Evolutionary conservation across 1,284 basidiomycete species (phyloP).

Genomic region (Cryptococcus deneoformans): DNA sequence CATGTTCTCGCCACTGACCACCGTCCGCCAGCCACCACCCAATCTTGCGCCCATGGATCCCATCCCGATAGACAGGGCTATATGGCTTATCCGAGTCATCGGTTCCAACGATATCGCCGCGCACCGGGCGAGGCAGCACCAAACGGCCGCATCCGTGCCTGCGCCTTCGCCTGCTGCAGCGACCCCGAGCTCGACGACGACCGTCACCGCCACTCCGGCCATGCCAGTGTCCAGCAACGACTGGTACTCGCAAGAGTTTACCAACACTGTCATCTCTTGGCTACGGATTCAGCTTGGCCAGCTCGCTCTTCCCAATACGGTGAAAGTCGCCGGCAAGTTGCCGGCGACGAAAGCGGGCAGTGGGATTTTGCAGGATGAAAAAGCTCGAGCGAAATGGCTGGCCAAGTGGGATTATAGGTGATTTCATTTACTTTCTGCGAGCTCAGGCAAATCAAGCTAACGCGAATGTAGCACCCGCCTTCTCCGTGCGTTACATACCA

Average conservation of each 20-base stretch:
- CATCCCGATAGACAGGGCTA: slow-evolving; percentile 79
- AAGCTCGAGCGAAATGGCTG: slow-evolving; percentile 29
- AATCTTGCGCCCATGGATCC: slow-evolving; percentile 52
- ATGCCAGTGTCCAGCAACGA: slow-evolving; percentile 61
- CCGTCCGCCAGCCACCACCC: slow-evolving; percentile 5
- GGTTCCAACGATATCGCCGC: slow-evolving; percentile 91
- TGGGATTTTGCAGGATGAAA: slow-evolving; percentile 51
- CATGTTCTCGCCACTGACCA: slow-evolving; percentile 56
- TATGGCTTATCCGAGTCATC: slow-evolving; percentile 93
- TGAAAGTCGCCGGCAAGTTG: slow-evolving; percentile 61
- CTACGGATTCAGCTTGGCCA: slow-evolving; percentile 85
- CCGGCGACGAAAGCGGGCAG: slow-evolving; percentile 35
- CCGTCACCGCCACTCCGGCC: slow-evolving; percentile 33
- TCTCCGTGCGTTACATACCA: slow-evolving; percentile 71
- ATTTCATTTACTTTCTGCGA: slow-evolving; percentile 1
- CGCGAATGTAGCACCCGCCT: slow-evolving; percentile 61
- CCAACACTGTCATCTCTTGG: slow-evolving; percentile 79
- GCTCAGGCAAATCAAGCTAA: not conserved
- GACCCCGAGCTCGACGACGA: slow-evolving; percentile 37
- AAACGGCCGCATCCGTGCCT: slow-evolving; percentile 3
- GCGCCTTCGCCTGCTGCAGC: slow-evolving; percentile 34
- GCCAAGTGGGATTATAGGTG: slow-evolving; percentile 44
- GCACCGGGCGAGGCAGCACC: slow-evolving; percentile 53
- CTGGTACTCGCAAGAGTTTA: slow-evolving; percentile 88
- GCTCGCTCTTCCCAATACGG: slow-evolving; percentile 73